Evolutionary conservation across 2,329 filamentous ascomycete genomes (phyloP), one percentile per base, ranked within the genome.

Genomic region (Clarireedia homoeocarpa): DNA sequence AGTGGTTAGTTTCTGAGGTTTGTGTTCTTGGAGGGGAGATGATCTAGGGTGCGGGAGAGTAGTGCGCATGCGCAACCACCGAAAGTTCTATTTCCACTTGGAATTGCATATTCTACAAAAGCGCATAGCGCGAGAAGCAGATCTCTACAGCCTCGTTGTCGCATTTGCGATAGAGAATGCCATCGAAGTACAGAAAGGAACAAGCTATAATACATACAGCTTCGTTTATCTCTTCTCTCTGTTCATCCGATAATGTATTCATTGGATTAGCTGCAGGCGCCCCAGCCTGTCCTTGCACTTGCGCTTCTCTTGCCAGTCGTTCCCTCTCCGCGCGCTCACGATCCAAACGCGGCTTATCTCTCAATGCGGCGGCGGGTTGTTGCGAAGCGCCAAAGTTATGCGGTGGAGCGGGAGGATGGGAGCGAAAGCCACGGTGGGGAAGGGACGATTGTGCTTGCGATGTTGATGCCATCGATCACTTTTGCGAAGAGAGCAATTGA

Each of bases 211-310:
- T 48, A 77, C 86, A 69, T 81, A 95, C 90, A 61, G 92, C 91
- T 77, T 96, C 91, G 70, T 89, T 89, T 61, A 96, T 92, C 72
- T 96, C 91, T 67, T 95, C 89, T 62, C 87, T 81, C 71, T 96
- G 91, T 72, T 96, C 91, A 67, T 96, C 91, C 20, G 84, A 86
- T 63, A 97, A 70, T 70, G 81, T 60, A 20, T 61, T 63, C 34
- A 66, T 24, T 15, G 62, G 53, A 51, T 62, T 63, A 27, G 60
- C 48, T 4, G 58, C 34, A n/a, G 57, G 61, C 7, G 58, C 51
- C 24, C 40, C 57, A 30, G 58, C 55, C 24, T 39, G 52, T 44
- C 38, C 46, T 40, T 53, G 58, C 47, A 23, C 50, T 51, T 51
- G 46, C 12, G 54, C 53, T 50, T 63, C 60, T 57, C 61, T 47